Percentiles rank a stretch among this genome's conserved stretches.
These are phyloP conservation scores for Oehlia diaphana DNA, from an alignment of 192 early-diverging fungal genomes.

Conservation along the genomic window DNA sequence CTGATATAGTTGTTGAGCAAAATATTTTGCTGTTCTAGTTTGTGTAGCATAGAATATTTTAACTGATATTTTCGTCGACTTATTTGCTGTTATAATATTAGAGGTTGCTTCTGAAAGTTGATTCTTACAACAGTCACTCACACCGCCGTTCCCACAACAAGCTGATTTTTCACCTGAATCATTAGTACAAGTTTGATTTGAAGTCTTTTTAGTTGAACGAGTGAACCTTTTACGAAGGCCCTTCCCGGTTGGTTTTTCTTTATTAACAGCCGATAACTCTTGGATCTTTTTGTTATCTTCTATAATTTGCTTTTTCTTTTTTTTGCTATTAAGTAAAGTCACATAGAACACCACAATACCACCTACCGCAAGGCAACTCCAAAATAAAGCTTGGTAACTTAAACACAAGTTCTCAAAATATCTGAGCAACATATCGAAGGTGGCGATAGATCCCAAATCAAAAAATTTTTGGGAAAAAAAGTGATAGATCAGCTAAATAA, in stretches of 20 bases:
- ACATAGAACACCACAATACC: neutral
- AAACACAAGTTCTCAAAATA: neutral
- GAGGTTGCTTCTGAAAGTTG: neutral
- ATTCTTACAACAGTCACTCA: neutral
- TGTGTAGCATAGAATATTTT: slow-evolving; percentile 61
- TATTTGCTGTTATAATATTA: neutral
- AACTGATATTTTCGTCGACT: slow-evolving; percentile 10
- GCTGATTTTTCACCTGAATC: neutral
- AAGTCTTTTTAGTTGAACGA: neutral
- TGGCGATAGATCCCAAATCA: too few species aligned
- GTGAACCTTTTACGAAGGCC: neutral
- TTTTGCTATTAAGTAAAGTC: neutral
- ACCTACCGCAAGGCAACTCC: neutral
- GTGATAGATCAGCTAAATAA: too few species aligned
- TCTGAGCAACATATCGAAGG: neutral
- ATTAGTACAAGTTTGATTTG: neutral
- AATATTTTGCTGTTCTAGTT: slow-evolving; percentile 55
- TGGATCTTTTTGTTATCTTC: neutral
- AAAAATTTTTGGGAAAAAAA: too few species aligned
- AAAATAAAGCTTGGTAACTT: neutral
- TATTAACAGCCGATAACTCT: neutral
- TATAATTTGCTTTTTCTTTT: neutral
- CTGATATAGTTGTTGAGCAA: slow-evolving; percentile 46
- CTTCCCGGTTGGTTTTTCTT: neutral
- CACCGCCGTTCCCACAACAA: neutral